Evolutionary conservation across 768 basidiomycete genomes (phyloP).

Genomic region (Cystobasidium tubakii): DNA sequence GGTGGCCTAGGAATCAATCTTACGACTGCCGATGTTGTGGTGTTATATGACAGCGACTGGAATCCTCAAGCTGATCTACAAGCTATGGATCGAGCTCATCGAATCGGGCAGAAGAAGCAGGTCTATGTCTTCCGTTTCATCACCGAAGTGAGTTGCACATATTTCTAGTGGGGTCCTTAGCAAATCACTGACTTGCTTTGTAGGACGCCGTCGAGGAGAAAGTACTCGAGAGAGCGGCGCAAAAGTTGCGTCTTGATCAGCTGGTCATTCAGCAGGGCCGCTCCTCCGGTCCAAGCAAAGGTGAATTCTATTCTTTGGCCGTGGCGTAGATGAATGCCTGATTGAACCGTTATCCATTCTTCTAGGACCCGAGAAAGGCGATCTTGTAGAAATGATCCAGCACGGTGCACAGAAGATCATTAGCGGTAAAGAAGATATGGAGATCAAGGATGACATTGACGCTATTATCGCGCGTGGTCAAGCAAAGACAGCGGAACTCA

Average conservation of each 20-base stretch:
- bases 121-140: constrained; percentile 96
- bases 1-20: constrained; percentile 96
- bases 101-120: constrained; percentile 94
- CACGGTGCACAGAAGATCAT: constrained; percentile 97
- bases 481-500: constrained; percentile 78
- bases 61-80: constrained; percentile 98
- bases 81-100: constrained; percentile 88
- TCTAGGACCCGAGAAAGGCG: constrained; percentile 62
- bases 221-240: constrained; percentile 88
- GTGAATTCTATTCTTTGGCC: constrained; percentile 48
- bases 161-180: not conserved
- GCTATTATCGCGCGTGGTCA: constrained; percentile 86
- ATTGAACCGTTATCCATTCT: not conserved
- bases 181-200: constrained; percentile 42
- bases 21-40: constrained; percentile 88
- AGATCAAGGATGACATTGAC: constrained; percentile 73
- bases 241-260: constrained; percentile 90
- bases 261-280: constrained; percentile 94
- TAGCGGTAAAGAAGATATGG: constrained; percentile 58
- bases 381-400: constrained; percentile 94
- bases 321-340: not conserved
- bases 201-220: constrained; percentile 84
- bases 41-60: constrained; percentile 96
- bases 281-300: constrained; percentile 64
- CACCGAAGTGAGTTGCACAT: constrained; percentile 56